phyloP scores from a whole-genome alignment of 2,329 filamentous ascomycete genomes.

The Fusarium tanahbumbuense region DNA sequence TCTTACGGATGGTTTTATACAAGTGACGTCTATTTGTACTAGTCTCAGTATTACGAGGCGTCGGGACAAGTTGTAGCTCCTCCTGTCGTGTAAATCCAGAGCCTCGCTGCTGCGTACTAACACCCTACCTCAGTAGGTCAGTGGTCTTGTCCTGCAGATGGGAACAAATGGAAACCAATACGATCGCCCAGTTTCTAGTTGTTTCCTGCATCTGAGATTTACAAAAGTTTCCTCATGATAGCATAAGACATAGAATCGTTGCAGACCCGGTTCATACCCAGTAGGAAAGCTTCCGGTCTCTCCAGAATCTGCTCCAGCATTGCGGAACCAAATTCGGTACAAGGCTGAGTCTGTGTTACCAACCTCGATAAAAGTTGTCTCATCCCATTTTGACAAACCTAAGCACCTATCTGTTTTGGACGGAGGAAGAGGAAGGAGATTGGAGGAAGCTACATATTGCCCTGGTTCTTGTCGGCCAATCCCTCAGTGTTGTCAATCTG shows the following conservation, averaged over 20 bases:
- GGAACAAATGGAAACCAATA: background rate
- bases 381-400: slow-evolving; percentile 10
- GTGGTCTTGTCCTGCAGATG: background rate
- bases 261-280: slow-evolving; percentile 16
- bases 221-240: background rate
- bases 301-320: slow-evolving; percentile 15
- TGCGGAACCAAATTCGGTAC: slow-evolving; percentile 1
- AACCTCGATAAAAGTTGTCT: slow-evolving; percentile 15
- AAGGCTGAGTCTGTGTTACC: slow-evolving; percentile 40
- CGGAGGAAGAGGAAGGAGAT: slow-evolving; percentile 22
- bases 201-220: background rate
- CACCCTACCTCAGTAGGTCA: background rate
- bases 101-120: background rate
- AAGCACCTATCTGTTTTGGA: slow-evolving; percentile 18
- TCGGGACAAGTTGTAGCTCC: background rate
- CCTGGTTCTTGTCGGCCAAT: slow-evolving; percentile 40
- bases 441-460: slow-evolving; percentile 29
- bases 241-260: slow-evolving; percentile 6
- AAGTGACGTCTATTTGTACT: background rate
- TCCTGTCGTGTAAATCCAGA: background rate
- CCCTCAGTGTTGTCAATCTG: slow-evolving; percentile 20
- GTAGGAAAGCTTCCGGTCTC: slow-evolving; percentile 34
- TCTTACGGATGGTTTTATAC: background rate
- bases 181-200: background rate
- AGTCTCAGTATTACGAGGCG: background rate